These are phyloP conservation scores for Mycosarcoma mackinlayi DNA, from an alignment of 1,284 basidiomycete species.

Conservation along the genomic window DNA sequence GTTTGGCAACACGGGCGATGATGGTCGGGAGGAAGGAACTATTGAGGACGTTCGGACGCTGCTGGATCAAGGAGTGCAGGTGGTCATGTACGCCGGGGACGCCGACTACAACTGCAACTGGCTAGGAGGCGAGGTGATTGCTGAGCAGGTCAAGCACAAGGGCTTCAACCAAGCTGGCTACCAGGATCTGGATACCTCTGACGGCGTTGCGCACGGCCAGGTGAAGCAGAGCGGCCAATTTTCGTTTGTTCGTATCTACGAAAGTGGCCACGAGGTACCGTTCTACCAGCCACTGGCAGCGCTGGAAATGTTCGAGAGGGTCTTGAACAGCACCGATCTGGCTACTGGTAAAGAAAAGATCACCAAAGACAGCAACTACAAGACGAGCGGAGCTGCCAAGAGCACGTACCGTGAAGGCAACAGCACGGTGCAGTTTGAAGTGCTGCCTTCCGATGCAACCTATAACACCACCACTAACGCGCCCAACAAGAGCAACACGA, in stretches of 20 bases:
- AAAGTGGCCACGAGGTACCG: conserved; percentile 56
- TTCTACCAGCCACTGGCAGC: conserved; percentile 57
- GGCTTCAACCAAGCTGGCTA: conserved; percentile 47
- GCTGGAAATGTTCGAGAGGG: conserved; percentile 46
- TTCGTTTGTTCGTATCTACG: conserved; percentile 52
- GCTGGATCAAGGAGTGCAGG: conserved; percentile 43
- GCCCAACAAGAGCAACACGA: conserved; percentile 19
- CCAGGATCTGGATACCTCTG: conserved; percentile 26
- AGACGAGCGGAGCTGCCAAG: conserved; percentile 26
- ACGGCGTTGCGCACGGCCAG: conserved; percentile 36
- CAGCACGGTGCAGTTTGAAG: conserved; percentile 38
- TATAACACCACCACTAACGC: conserved; percentile 47
- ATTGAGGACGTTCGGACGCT: conserved; percentile 44
- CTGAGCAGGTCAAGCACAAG: conserved; percentile 37
- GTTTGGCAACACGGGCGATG: conserved; percentile 50
- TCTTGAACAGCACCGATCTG: conserved; percentile 40
- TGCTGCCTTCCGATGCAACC: conserved; percentile 22
- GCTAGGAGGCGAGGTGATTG: conserved; percentile 43
- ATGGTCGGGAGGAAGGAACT: conserved; percentile 41
- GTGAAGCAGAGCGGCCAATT: conserved; percentile 52
- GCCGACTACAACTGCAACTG: conserved; percentile 61
- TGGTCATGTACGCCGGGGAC: conserved; percentile 52
- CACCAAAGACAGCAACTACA: conserved; percentile 19
- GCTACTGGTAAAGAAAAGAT: conserved; percentile 40
- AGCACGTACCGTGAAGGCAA: conserved; percentile 45